A percentile compares a stretch with the other conserved stretches of the same genome.
Conservation (phyloP, 495 filamentous ascomycete genomes). For the Aspergillus affinis region DNA sequence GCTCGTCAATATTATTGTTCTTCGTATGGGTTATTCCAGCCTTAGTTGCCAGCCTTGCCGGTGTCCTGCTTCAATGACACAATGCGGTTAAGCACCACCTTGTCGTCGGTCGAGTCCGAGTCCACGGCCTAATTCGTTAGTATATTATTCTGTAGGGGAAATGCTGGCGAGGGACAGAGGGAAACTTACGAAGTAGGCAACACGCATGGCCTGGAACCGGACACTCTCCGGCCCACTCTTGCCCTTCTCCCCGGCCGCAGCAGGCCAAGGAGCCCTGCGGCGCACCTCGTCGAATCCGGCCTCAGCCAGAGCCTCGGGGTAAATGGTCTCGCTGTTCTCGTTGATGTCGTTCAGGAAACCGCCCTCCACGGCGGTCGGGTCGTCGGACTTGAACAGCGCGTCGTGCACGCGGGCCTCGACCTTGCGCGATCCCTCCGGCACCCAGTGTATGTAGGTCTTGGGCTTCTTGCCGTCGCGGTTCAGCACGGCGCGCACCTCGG, state of each 20-base stretch:
- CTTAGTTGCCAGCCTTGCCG: constrained; percentile 48
- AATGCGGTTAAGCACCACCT: constrained; percentile 85
- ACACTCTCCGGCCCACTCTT: constrained; percentile 68
- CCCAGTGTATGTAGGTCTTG: constrained; percentile 85
- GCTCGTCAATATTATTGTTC: too few species aligned
- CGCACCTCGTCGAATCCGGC: constrained; percentile 78
- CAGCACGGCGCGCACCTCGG: constrained; percentile 39
- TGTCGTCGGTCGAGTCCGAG: constrained; percentile 71
- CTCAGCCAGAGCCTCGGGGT: constrained; percentile 77
- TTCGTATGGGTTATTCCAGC: too few species aligned
- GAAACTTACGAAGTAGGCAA: constrained; percentile 67
- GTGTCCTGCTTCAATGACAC: constrained; percentile 87
- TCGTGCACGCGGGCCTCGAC: constrained; percentile 83
- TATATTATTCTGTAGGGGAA: neutral
- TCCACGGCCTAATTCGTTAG: constrained; percentile 53
- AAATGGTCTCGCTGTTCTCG: constrained; percentile 77
- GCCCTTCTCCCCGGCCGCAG: constrained; percentile 63
- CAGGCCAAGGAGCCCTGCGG: constrained; percentile 77
- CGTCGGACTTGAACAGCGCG: constrained; percentile 80
- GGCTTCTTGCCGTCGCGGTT: constrained; percentile 52
- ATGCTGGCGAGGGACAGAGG: neutral
- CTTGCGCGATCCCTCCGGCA: constrained; percentile 64
- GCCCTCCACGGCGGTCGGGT: constrained; percentile 67
- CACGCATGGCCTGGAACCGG: constrained; percentile 88
- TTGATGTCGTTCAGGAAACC: constrained; percentile 86